Evolutionary conservation across 805 yeast species (phyloP).

Genomic region (Spathaspora passalidarum): DNA sequence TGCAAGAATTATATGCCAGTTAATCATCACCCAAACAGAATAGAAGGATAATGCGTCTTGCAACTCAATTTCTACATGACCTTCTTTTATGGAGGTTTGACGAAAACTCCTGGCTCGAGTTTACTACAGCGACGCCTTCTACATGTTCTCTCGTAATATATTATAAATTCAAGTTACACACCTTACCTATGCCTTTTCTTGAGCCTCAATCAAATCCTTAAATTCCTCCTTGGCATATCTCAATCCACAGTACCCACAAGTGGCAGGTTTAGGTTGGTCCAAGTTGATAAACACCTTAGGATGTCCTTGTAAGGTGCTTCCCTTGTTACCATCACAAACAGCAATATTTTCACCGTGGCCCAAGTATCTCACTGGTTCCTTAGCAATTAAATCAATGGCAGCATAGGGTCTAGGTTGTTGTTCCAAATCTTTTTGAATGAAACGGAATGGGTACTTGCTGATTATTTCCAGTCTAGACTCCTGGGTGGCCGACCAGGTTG

Average conservation of each 20-base stretch:
- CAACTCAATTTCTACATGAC: no score
- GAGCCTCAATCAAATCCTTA: conserved; percentile 35
- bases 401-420: conserved; percentile 78
- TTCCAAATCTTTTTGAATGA: conserved; percentile 65
- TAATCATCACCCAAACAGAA: no score
- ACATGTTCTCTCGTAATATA: no score
- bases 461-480: conserved; percentile 54
- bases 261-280: conserved; percentile 67
- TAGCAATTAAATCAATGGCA: conserved; percentile 77
- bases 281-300: conserved; percentile 80
- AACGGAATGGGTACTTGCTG: conserved; percentile 53
- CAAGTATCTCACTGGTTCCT: conserved; percentile 67
- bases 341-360: conserved; percentile 55
- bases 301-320: conserved; percentile 69
- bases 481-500: conserved; percentile 73
- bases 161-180: background rate
- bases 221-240: conserved; percentile 58
- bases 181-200: conserved; percentile 4
- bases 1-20: no score
- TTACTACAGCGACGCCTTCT: no score
- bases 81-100: no score
- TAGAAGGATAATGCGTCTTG: no score
- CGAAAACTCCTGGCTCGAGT: no score
- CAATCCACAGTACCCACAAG: conserved; percentile 82
- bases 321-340: conserved; percentile 79